Base-by-base conservation (phyloP, 2,329 filamentous ascomycete species). In the Ilyonectria sp. region DNA sequence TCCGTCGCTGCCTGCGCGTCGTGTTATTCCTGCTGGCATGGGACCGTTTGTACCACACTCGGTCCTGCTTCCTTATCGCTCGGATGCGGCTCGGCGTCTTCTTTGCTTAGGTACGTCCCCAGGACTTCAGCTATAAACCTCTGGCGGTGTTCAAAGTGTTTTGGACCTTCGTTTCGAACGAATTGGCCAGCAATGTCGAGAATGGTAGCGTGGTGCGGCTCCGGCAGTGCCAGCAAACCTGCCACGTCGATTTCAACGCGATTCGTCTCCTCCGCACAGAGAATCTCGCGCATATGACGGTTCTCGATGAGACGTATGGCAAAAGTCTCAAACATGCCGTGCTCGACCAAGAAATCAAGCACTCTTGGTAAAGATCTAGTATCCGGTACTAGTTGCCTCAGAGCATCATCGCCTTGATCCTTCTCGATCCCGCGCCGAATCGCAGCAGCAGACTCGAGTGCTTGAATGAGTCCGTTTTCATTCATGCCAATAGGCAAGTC, bases 281-380 rank as follows among this genome's bases (percentile, higher is more conserved):
- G 31, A 0, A 71, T 6, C 5, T 31, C 52, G 2, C 31, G 17
- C 2, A 60, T 6, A 1, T 46, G 46, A 1, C 49, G 52, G 17
- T 65, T 61, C 1, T 58, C 40, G 4, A 75, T 17, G 2, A 75
- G 35, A 2, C 46, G 57, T 5, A 72, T 17, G 15, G 52, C 65
- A 0, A 75, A 67, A 2, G 65, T 56, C 2, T 75, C 73, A 17
- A 75, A 73, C 0, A 75, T n/a, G 1, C 71, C 71, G 0, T 75
- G 61, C 2, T 69, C 61, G 0, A 74, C 65, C 0, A 74, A 62
- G 1, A 70, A 40, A 2, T 54, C 19, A 7, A 75, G 26, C 3
- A 71, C 46, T 5, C 52, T 60, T 7, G 21, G 2, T 2, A 74
- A 46, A 1, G 56, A 37, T 2, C n/a, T 31, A 0, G 50, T 26